Percentiles rank a stretch among this genome's conserved stretches.
Conservation (phyloP, 345 rosid species). For the Schrenkiella parvula region DNA sequence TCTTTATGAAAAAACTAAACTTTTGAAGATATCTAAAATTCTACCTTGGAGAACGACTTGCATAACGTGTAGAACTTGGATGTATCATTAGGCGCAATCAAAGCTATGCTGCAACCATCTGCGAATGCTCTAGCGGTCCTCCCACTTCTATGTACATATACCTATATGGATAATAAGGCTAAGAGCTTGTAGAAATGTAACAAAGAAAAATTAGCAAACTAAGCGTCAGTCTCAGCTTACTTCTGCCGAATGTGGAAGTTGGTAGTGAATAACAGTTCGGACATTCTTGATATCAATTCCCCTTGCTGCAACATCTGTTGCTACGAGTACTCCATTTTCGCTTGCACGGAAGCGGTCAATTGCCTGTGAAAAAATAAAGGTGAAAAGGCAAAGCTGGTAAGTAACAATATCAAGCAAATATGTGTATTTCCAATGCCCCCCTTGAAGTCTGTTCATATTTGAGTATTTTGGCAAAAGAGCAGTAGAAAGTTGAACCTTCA, state of each 20-base stretch:
- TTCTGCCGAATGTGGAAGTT: constrained; percentile 97
- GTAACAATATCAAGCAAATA: constrained; percentile 9
- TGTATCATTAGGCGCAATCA: constrained; percentile 68
- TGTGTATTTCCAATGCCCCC: too few species aligned
- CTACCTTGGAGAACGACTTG: constrained; percentile 88
- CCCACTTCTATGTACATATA: constrained; percentile 97
- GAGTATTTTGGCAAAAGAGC: constrained; percentile 7
- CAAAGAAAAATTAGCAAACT: constrained; percentile 3
- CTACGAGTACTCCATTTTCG: constrained; percentile 79
- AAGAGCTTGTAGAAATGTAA: constrained; percentile 1
- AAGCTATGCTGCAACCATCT: constrained; percentile 95
- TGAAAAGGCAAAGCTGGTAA: constrained; percentile 12
- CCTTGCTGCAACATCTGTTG: constrained; percentile 98
- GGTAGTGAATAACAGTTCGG: constrained; percentile 92
- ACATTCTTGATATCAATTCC: constrained; percentile 96
- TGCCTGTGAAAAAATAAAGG: constrained; percentile 46
- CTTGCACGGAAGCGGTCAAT: constrained; percentile 80
- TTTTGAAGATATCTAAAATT: neutral
- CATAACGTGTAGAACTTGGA: constrained; percentile 83
- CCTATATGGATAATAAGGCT: constrained; percentile 40
- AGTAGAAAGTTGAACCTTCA: constrained; percentile 50
- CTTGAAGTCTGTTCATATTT: too few species aligned
- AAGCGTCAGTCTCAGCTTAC: constrained; percentile 38
- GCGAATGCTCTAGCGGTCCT: constrained; percentile 92
- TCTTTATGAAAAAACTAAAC: neutral